Base-by-base conservation (phyloP, 2,329 filamentous ascomycete genomes). In the Colletotrichum spinosum region DNA sequence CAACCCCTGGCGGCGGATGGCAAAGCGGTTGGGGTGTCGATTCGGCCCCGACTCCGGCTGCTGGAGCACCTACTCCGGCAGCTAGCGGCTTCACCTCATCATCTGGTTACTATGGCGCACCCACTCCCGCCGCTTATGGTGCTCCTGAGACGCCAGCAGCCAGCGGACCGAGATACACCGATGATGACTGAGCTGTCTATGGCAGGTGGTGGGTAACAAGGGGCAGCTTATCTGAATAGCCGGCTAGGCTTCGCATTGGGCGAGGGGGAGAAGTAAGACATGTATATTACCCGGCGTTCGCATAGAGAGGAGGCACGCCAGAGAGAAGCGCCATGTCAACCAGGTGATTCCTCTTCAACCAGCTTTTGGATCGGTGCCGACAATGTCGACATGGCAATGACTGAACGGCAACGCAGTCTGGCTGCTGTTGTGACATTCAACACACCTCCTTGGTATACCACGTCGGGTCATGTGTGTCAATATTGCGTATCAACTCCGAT, bases 1-100 rank as follows among this genome's bases (percentile, higher is more conserved):
- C 91, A 0, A 93, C 91, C 0, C 91, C 90, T 2, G 90, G 88
- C 7, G 88, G 83, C 6, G 86, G 84, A 8, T 88, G 88, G 85
- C 82, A 86, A 67, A 81, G 84, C 33, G 84, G 85, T 33, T 88
- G 86, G 85, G 84, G 83, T 42, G 80, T 80, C 0, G 90, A 91
- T 60, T 84, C 87, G 7, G 90, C 90, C 2, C 88, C 89, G 1
- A 92, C 90, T 0, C 90, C 90, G 1, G 88, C 83, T 5, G 86
- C 78, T 51, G 86, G 80, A 61, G 91, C 90, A 13, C 90, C 90
- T 0, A 94, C 91, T 0, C 91, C 91, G 0, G 89, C 87, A 34
- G 89, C 88, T 1, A 87, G 85, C 54, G 87, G 87, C n/a, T 73
- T 76, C 60, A 52, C 82, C 73, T 69, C 80, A 70, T 79, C 80